Evolutionary conservation across 768 basidiomycete genomes (phyloP), one percentile per base, ranked within the genome.

Genomic region (Thelephora ganbajun): DNA sequence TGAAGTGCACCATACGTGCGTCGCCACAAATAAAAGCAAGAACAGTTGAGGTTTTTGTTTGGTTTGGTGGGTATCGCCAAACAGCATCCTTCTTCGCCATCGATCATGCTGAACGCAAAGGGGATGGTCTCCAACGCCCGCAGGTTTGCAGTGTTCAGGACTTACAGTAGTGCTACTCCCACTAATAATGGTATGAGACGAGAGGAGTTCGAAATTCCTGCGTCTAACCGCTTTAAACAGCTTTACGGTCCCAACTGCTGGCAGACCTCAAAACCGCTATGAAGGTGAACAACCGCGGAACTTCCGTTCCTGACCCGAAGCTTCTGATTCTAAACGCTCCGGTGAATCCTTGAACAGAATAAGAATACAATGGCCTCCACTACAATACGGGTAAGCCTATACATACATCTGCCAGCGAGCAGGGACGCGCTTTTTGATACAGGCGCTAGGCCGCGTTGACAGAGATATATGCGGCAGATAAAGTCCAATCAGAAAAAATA

Each of bases 381-480:
- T 37, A 73, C 74, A 39, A 79, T 83, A 51, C 55, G 78, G 50
- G 56, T 61, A 34, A 45, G 52, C 52, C 35, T 30, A 9, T 7
- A 16, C 16, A 18, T 26, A n/a, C n/a, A 44, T 6, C 33, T 23
- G 14, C 18, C 36, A 33, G n/a, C 23, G 16, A n/a, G 48, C 46
- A 34, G 20, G 11, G 16, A 19, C 39, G 35, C 44, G 48, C 23
- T 51, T 33, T 13, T 14, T 22, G 35, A 50, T 18, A 19, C 20
- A 36, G 35, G 19, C 35, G 30, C 3, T 51, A 85, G 83, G 78
- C 80, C 20, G 70, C 83, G 30, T 67, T 86, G 14, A 69, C 83
- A 9, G 83, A 86, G 49, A 69, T 86, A 2, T 76, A 84, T 53
- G 69, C 73, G 7, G 70, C 76, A 33, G 83, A 84, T 62, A 86